phyloP scores from a whole-genome alignment of 768 basidiomycete species.

The Phaeotremella skinneri region DNA sequence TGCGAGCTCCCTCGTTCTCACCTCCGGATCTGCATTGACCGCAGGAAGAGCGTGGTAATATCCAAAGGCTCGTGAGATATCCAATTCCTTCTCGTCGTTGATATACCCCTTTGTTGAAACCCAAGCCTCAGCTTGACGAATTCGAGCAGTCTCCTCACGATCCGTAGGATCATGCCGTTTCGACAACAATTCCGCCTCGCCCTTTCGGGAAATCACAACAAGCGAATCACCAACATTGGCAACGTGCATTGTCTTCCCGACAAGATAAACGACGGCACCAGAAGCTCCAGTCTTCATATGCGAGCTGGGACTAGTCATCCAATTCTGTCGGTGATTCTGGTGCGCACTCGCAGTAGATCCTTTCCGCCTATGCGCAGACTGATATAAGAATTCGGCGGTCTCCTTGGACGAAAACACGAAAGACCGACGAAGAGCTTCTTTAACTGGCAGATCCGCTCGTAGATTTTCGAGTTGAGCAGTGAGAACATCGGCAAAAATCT shows the following conservation, averaged over 20 bases:
- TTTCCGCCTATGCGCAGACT: constrained; percentile 59
- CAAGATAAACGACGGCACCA: constrained; percentile 80
- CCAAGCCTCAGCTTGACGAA: constrained; percentile 89
- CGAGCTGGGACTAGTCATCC: constrained; percentile 32
- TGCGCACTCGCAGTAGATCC: constrained; percentile 63
- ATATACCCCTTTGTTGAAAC: constrained; percentile 85
- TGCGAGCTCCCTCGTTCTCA: constrained; percentile 65
- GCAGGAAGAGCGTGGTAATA: constrained; percentile 85
- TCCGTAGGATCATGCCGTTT: constrained; percentile 87
- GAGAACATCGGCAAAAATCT: constrained; percentile 70
- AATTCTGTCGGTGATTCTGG: constrained; percentile 2
- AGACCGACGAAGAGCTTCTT: constrained; percentile 77
- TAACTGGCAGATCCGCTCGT: constrained; percentile 55
- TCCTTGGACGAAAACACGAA: constrained; percentile 84
- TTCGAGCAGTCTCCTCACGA: constrained; percentile 75
- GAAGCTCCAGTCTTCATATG: constrained; percentile 71
- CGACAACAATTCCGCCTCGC: constrained; percentile 70
- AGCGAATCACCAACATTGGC: constrained; percentile 87
- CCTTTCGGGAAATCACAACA: constrained; percentile 75
- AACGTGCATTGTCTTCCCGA: constrained; percentile 74
- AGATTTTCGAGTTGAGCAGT: constrained; percentile 60
- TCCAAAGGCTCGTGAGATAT: constrained; percentile 89
- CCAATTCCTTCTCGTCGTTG: constrained; percentile 85
- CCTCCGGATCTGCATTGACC: constrained; percentile 82
- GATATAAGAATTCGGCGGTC: constrained; percentile 64